Base-by-base conservation (phyloP, 495 filamentous ascomycete genomes). In the Xylaria palmicola region DNA sequence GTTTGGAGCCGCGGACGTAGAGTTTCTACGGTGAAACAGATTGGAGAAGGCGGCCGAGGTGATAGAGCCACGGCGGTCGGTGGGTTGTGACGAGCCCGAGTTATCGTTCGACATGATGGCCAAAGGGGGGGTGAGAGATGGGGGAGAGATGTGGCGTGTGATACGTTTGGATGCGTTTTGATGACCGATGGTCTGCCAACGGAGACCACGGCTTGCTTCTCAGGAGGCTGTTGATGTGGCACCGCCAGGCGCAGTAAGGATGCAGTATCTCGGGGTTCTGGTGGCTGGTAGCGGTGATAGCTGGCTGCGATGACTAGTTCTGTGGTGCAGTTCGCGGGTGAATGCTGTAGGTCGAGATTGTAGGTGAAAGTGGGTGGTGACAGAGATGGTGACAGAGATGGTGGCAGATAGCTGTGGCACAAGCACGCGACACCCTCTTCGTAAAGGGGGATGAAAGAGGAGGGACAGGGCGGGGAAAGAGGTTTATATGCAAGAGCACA, bases 41-140 rank as follows among this genome's bases (percentile, higher is more conserved):
- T 76, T 82, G 59, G 74, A 78, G 66, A 87, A 75, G 55, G 81
- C 80, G 51, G 78, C 75, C 24, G 79, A 75, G 47, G 81, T 83
- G 65, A 86, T 66, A 26, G 83, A 86, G 61, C 79, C 74, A 64
- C 84, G 83, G 62, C 85, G 85, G 47, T 77, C 73, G 52, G 68
- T 73, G 40, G 71, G 51, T 63, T 74, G 71, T 36, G 74, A 74
- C 47, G 58, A 62, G 60, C 64, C 63, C 62, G 70, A 59, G 60
- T 68, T 67, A 15, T 70, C 70, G 67, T 67, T 70, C n/a, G 69
- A 72, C 69, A 72, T 72, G 9, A 41, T 59, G 36, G 27, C 8
- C 3, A 30, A 20, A 12, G 13, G 27, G 29, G 24, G 13, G 20
- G 59, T 52, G 27, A 57, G 45, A 50, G 49, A 40, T 55, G 15